Evolutionary conservation across 2,329 filamentous ascomycete genomes (phyloP).

Genomic region (Colletotrichum destructivum): DNA sequence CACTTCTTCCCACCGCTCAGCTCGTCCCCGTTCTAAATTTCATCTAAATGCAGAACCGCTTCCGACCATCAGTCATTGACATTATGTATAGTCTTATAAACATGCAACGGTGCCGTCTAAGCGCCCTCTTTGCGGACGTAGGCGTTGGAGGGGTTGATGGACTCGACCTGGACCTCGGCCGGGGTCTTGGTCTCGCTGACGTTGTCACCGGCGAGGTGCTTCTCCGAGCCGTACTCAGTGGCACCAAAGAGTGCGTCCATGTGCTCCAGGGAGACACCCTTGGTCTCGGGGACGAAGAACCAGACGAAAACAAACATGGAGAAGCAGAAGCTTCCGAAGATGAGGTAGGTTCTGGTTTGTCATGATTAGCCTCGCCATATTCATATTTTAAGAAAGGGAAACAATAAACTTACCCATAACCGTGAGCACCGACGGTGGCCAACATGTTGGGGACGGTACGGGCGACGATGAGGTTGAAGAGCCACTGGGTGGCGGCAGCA

Average conservation of each 20-base stretch:
- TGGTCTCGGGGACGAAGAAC: conserved; percentile 76
- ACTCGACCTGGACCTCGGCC: conserved; percentile 35
- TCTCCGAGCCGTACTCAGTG: conserved; percentile 39
- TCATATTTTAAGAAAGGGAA: rapidly evolving
- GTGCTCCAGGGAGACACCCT: conserved; percentile 56
- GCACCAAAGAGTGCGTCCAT: conserved; percentile 43
- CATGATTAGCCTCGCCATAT: conserved; percentile 9
- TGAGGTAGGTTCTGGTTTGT: conserved; percentile 68
- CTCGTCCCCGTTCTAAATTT: conserved; percentile 11
- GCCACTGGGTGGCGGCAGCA: conserved; percentile 77
- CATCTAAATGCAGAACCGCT: conserved; percentile 34
- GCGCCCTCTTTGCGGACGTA: conserved; percentile 40
- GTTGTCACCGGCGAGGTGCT: conserved; percentile 34
- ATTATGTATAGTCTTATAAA: conserved; percentile 22
- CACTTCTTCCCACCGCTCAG: neutral
- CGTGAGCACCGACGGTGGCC: conserved; percentile 56
- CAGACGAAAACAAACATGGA: conserved; percentile 75
- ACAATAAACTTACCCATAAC: conserved; percentile 52
- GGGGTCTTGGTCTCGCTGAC: conserved; percentile 34
- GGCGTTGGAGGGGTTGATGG: conserved; percentile 32
- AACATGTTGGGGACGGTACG: conserved; percentile 76
- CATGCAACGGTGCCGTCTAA: neutral
- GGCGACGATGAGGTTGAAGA: conserved; percentile 80
- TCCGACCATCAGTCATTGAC: neutral
- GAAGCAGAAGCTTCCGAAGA: conserved; percentile 76